phyloP scores from a whole-genome alignment of 2,329 filamentous ascomycete species.

The Talaromyces amestolkiae region DNA sequence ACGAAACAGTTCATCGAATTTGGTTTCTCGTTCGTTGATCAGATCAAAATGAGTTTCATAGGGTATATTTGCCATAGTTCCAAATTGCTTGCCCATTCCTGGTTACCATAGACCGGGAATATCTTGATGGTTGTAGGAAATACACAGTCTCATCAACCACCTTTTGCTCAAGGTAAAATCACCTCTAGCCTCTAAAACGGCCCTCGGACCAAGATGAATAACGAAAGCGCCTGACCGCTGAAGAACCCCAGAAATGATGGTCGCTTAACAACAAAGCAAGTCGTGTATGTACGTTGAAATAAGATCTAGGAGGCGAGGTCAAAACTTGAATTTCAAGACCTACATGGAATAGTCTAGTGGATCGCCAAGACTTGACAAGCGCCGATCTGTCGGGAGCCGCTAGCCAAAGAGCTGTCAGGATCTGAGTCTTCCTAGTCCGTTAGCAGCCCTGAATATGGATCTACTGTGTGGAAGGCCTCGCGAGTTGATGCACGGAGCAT shows the following conservation, averaged over 20 bases:
- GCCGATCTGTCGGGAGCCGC: not conserved
- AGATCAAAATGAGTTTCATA: conserved; percentile 31
- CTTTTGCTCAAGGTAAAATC: not conserved
- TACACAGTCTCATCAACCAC: not conserved
- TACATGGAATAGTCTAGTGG: not conserved
- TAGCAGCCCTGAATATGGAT: not conserved
- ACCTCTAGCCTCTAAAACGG: not conserved
- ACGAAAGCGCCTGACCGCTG: too few species aligned
- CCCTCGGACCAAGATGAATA: not conserved
- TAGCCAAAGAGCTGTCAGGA: not conserved
- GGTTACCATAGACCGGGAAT: not conserved
- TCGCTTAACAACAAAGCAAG: not conserved
- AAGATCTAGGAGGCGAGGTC: not conserved
- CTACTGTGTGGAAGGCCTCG: not conserved
- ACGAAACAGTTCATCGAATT: conserved; percentile 28
- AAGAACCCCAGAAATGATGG: too few species aligned
- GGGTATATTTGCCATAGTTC: conserved; percentile 28
- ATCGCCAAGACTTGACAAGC: not conserved
- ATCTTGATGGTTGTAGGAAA: not conserved
- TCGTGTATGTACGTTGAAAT: not conserved
- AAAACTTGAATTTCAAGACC: not conserved
- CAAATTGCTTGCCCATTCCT: not conserved
- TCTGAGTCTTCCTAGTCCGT: not conserved
- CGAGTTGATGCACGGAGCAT: not conserved
- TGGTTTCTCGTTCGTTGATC: conserved; percentile 24